These are phyloP conservation scores for Dactylonectria macrodidyma DNA, from an alignment of 2,329 filamentous ascomycete species.

Conservation along the genomic window DNA sequence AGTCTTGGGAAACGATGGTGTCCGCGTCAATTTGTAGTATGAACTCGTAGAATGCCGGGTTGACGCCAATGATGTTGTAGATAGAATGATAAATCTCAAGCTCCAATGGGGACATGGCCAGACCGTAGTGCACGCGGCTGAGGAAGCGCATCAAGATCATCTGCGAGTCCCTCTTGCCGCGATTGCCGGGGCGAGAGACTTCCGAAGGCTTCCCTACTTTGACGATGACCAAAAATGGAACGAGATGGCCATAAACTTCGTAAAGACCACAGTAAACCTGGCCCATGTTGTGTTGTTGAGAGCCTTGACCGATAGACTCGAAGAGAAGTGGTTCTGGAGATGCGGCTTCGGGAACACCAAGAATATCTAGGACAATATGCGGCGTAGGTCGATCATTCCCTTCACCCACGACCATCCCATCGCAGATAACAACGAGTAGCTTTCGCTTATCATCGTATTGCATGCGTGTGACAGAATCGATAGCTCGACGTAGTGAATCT, in stretches of 20 bases:
- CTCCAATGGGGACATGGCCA: conserved; percentile 95
- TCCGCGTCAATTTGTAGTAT: conserved; percentile 98
- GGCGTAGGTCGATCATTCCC: conserved; percentile 97
- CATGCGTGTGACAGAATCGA: conserved; percentile 95
- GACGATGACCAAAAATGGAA: conserved; percentile 95
- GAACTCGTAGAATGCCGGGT: conserved; percentile 97
- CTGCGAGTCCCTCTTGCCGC: conserved; percentile 98
- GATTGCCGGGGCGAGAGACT: conserved; percentile 92
- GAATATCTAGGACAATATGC: conserved; percentile 96
- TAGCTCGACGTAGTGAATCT: conserved; percentile 90
- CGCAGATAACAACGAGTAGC: conserved; percentile 95
- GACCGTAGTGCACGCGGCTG: conserved; percentile 94
- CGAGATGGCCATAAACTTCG: conserved; percentile 96
- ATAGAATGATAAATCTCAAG: conserved; percentile 99
- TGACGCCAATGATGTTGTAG: conserved; percentile 98
- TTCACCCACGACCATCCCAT: conserved; percentile 95
- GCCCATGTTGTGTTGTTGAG: conserved; percentile 95
- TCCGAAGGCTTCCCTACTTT: conserved; percentile 98
- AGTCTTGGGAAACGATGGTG: conserved; percentile 92
- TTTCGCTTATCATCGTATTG: conserved; percentile 99
- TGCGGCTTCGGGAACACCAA: conserved; percentile 89
- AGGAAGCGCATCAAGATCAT: conserved; percentile 97
- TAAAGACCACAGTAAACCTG: conserved; percentile 99
- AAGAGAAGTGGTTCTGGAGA: conserved; percentile 94
- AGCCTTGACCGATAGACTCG: conserved; percentile 90